These are phyloP conservation scores for Macrophomina phaseolina DNA, from an alignment of 2,329 filamentous ascomycete genomes.

Conservation along the genomic window DNA sequence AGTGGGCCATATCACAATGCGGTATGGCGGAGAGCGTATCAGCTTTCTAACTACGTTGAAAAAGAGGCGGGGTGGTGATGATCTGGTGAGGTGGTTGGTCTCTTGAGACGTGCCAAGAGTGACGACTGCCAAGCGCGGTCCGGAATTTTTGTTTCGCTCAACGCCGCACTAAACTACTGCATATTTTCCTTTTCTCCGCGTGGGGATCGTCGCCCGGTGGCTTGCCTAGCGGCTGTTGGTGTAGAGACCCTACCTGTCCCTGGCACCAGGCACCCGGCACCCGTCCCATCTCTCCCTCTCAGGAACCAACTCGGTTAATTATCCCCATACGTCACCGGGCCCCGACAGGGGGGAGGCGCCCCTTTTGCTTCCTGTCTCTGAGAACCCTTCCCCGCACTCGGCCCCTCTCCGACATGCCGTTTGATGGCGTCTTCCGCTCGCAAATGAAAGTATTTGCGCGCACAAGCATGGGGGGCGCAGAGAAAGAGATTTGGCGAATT, in stretches of 20 bases:
- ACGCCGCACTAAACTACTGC: background rate
- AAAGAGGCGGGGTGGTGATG: conserved; percentile 1
- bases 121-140: conserved; percentile 4
- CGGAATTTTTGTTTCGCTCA: background rate
- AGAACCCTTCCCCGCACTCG: background rate
- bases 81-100: background rate
- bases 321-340: conserved; percentile 4
- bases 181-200: background rate
- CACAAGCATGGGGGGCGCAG: background rate
- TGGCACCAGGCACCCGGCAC: background rate
- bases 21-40: conserved; percentile 4
- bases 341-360: background rate
- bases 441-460: background rate
- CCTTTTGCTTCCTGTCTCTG: background rate
- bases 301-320: conserved; percentile 1
- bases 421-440: background rate
- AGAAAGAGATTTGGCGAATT: conserved; percentile 1
- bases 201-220: conserved; percentile 1
- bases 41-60: background rate
- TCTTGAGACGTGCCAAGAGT: background rate
- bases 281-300: background rate
- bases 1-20: conserved; percentile 18
- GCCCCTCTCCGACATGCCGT: background rate
- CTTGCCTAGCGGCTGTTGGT: conserved; percentile 20
- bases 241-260: background rate